Evolutionary conservation across 345 rosid genomes (phyloP).

Genomic region (Clausena lansium): DNA sequence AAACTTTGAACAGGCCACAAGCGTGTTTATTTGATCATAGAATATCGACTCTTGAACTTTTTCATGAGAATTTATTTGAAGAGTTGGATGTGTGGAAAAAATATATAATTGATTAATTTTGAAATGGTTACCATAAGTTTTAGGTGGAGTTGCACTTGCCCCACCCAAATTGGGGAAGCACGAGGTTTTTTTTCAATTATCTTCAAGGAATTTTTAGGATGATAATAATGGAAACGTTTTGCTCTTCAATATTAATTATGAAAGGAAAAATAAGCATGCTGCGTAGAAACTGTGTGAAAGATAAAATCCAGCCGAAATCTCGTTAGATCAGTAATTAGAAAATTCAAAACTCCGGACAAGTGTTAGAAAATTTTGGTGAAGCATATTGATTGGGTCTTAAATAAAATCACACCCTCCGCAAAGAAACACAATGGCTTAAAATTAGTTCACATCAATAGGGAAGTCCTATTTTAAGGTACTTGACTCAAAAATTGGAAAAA

Average conservation of each 20-base stretch:
- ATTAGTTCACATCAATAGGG: too few relatives aligned
- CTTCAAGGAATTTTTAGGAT: not conserved
- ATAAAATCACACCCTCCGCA: too few relatives aligned
- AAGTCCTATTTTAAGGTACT: too few relatives aligned
- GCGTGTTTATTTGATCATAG: constrained; percentile 9
- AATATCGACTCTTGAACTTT: constrained; percentile 4
- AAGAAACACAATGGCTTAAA: too few relatives aligned
- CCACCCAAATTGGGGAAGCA: not conserved
- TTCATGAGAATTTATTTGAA: not conserved
- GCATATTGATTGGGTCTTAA: too few relatives aligned
- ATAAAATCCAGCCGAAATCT: not conserved
- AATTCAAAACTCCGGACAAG: not conserved
- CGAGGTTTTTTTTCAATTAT: not conserved
- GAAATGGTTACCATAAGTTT: not conserved
- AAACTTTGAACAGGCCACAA: constrained; percentile 13
- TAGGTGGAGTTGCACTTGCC: constrained; percentile 29
- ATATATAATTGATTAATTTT: not conserved
- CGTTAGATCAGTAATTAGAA: not conserved
- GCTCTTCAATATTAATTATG: not conserved
- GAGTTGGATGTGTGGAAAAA: not conserved
- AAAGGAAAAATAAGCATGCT: not conserved
- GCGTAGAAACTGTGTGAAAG: not conserved
- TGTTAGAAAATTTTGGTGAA: not conserved
- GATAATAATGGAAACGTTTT: not conserved
- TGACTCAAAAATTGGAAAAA: too few relatives aligned